Evolutionary conservation across 768 basidiomycete species (phyloP), one percentile per base, ranked within the genome.

Genomic region (Austroboletus eburneus): DNA sequence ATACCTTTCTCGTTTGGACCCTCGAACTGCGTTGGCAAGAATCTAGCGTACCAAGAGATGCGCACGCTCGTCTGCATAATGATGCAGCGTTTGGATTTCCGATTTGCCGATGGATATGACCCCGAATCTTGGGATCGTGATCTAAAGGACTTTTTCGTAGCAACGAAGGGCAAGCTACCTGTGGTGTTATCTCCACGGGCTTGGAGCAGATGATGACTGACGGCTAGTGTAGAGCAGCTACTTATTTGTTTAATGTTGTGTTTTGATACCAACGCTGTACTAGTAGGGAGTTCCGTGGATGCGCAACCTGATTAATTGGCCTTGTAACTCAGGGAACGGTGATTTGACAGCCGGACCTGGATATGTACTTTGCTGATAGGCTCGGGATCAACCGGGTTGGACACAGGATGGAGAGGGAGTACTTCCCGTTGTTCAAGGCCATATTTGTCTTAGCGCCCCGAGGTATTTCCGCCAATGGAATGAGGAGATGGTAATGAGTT

Each of bases 1-100:
- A 68, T 76, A 24, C 72, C 75, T 7, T 76, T 76, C 48, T 75
- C 73, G 12, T 59, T 57, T 38, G 75, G 75, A 2, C 72, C 73
- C 9, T 64, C 69, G 13, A 72, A 67, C 22, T 77, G 75, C 49
- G 72, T 69, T 4, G 75, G 75, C 3, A 69, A 69, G 54, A 67
- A 64, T 32, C 65, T 77, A 8, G 75, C 75, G 4, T 59, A 65
- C 42, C 65, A 66, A 43, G 72, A 77, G 54, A 69, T 76, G 56
- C 66, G 71, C 34, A 69, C 65, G 41, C 62, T 71, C 6, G 49
- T 72, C 10, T 65, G 67, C 46, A 49, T 57, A 42, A 55, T 75
- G 50, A 58, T 77, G 55, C 72, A 69, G 42, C 63, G 58, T 25
- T 64, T 76, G 42, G 66, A 76, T 27, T 56, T 77, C 46, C 58